Evolutionary conservation across 2,329 filamentous ascomycete genomes (phyloP).

Genomic region (Phaeosphaeria sp.): DNA sequence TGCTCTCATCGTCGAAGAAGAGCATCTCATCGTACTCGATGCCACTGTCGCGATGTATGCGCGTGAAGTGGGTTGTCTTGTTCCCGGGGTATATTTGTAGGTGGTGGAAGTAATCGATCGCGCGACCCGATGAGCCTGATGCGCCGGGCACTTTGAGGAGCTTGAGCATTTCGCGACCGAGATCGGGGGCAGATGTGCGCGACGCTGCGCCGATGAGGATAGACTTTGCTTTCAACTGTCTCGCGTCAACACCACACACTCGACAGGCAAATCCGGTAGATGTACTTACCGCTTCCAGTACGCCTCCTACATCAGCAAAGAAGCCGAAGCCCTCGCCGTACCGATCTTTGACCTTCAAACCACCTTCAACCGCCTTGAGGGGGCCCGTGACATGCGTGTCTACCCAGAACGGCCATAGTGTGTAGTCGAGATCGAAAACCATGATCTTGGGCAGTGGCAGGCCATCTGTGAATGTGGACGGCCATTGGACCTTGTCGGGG

Average conservation of each 20-base stretch:
- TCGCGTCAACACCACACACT: not conserved
- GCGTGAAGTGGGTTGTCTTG: conserved; percentile 86
- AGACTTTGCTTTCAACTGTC: conserved; percentile 52
- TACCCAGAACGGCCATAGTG: conserved; percentile 98
- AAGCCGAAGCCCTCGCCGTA: conserved; percentile 57
- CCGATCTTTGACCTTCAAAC: conserved; percentile 59
- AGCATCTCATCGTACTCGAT: conserved; percentile 83
- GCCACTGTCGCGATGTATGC: conserved; percentile 73
- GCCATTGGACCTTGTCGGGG: conserved; percentile 48
- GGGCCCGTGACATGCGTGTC: conserved; percentile 88
- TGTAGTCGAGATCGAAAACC: conserved; percentile 97
- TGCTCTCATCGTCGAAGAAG: conserved; percentile 91
- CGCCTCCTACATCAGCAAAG: conserved; percentile 53
- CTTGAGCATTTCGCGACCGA: conserved; percentile 81
- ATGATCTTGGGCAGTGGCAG: conserved; percentile 81
- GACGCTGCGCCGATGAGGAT: conserved; percentile 76
- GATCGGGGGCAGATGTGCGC: conserved; percentile 78
- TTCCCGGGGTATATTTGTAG: conserved; percentile 73
- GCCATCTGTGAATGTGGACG: conserved; percentile 67
- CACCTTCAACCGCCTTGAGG: conserved; percentile 60
- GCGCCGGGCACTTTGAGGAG: conserved; percentile 69
- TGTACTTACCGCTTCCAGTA: conserved; percentile 47
- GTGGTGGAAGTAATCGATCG: conserved; percentile 63
- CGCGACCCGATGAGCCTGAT: conserved; percentile 52
- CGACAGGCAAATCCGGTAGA: not conserved